phyloP scores from a whole-genome alignment of 129 eudicot species.

The Chrysanthemum lavandulifolium region DNA sequence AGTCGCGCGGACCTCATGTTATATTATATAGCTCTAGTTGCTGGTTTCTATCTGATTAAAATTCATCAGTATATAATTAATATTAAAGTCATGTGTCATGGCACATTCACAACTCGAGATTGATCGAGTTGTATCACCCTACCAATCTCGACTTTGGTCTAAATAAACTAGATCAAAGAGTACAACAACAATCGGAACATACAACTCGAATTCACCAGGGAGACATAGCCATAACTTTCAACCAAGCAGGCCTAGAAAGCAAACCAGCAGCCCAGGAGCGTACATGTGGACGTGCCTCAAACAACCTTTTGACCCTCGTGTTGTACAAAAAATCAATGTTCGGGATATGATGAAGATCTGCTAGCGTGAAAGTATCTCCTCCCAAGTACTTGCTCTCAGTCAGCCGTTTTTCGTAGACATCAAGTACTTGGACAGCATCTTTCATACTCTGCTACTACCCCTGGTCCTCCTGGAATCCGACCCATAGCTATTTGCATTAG shows the following conservation, averaged over 20 bases:
- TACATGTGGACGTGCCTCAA: constrained; percentile 55
- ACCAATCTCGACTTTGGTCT: constrained; percentile 13
- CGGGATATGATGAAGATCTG: constrained; percentile 48
- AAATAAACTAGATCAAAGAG: neutral
- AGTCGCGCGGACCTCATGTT: too few species aligned
- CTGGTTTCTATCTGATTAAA: too few species aligned
- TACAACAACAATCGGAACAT: neutral
- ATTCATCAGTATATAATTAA: too few species aligned
- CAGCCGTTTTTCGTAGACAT: constrained; percentile 48
- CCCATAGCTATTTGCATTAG: constrained; percentile 26
- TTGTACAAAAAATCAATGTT: constrained; percentile 39
- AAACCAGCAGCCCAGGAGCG: constrained; percentile 48
- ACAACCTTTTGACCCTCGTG: constrained; percentile 30
- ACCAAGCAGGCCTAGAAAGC: constrained; percentile 61
- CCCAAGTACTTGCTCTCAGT: constrained; percentile 43
- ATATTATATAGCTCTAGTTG: too few species aligned
- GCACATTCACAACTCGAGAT: neutral
- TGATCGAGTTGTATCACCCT: neutral
- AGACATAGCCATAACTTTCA: constrained; percentile 30
- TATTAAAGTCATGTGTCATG: too few species aligned
- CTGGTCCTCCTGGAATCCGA: constrained; percentile 19
- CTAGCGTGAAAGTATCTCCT: constrained; percentile 50
- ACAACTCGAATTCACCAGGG: constrained; percentile 19
- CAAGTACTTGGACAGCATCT: constrained; percentile 43
- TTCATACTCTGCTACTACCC: constrained; percentile 26